A percentile compares a stretch with the other conserved stretches of the same genome.
Conservation (phyloP, 345 rosid species). For the Bruguiera gymnorhiza region DNA sequence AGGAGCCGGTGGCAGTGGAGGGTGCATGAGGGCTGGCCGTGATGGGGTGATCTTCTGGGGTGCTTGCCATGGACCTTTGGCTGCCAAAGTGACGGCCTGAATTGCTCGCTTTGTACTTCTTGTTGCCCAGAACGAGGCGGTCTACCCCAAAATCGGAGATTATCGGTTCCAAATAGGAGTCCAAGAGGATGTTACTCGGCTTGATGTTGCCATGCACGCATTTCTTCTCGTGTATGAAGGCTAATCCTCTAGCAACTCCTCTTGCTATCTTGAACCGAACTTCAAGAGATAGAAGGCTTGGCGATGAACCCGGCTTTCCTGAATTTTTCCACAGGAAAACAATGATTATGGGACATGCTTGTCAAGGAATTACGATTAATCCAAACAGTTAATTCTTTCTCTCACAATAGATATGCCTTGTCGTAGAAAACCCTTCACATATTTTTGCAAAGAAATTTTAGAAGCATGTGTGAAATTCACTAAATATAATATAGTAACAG, state of each 20-base stretch:
- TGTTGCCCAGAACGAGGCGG: slow-evolving; percentile 33
- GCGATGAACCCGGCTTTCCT: slow-evolving; percentile 47
- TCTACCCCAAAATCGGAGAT: slow-evolving; percentile 74
- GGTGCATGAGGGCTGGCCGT: not conserved
- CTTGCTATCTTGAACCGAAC: slow-evolving; percentile 69
- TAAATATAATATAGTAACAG: too few relatives aligned
- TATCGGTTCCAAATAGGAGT: slow-evolving; percentile 54
- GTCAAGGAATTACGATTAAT: not conserved
- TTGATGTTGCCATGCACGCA: slow-evolving; percentile 75
- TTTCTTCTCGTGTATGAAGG: slow-evolving; percentile 79
- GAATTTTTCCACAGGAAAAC: slow-evolving; percentile 8
- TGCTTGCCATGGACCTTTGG: slow-evolving; percentile 24
- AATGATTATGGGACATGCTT: not conserved
- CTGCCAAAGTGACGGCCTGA: slow-evolving; percentile 34
- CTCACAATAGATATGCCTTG: too few relatives aligned
- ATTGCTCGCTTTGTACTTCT: slow-evolving; percentile 17
- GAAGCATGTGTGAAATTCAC: too few relatives aligned
- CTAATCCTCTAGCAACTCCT: slow-evolving; percentile 74
- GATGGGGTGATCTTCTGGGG: too few relatives aligned
- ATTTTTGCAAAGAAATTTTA: too few relatives aligned
- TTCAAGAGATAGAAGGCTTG: slow-evolving; percentile 47
- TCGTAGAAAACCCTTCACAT: too few relatives aligned
- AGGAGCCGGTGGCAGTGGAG: slow-evolving; percentile 16
- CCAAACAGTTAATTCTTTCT: too few relatives aligned
- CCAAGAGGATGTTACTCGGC: slow-evolving; percentile 71